Percentiles rank a stretch among this genome's conserved stretches.
Evolutionary conservation across 805 yeast species (phyloP).

Genomic region (Wickerhamomyces bisporus): DNA sequence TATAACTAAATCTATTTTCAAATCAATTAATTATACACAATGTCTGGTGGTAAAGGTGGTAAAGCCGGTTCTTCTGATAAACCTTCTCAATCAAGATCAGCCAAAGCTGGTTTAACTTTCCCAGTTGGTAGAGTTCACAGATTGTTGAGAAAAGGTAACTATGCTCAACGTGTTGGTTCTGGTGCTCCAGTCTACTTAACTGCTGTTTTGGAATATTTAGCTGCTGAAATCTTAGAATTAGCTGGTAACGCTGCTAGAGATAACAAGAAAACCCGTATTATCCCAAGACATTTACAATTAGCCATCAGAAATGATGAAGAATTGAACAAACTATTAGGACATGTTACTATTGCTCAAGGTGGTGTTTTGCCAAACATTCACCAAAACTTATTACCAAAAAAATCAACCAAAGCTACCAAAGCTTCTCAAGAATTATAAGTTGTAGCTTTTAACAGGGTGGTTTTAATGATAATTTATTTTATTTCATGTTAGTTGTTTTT

Average conservation of each 20-base stretch:
- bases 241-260: slow-evolving; percentile 99
- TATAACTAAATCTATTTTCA: neutral
- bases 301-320: slow-evolving; percentile 98
- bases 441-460: neutral
- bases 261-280: slow-evolving; percentile 95
- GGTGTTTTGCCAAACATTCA: slow-evolving; percentile 98
- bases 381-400: slow-evolving; percentile 84
- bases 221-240: slow-evolving; percentile 94
- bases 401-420: slow-evolving; percentile 52
- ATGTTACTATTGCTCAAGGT: slow-evolving; percentile 97
- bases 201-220: slow-evolving; percentile 93
- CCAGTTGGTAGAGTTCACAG: slow-evolving; percentile 99
- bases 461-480: neutral
- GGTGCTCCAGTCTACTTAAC: slow-evolving; percentile 99
- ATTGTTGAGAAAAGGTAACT: slow-evolving; percentile 93
- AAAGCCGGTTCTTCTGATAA: slow-evolving; percentile 94
- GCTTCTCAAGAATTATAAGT: slow-evolving; percentile 55
- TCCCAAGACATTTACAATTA: slow-evolving; percentile 95
- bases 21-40: slow-evolving; percentile 20
- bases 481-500: neutral
- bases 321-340: slow-evolving; percentile 81
- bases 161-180: slow-evolving; percentile 98
- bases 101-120: slow-evolving; percentile 98
- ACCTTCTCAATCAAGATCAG: slow-evolving; percentile 96
- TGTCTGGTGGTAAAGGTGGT: slow-evolving; percentile 76